Percentiles rank a stretch among this genome's conserved stretches.
phyloP scores from a whole-genome alignment of 371 early-diverging fungal genomes.

The Sanchytrium tribonematis region DNA sequence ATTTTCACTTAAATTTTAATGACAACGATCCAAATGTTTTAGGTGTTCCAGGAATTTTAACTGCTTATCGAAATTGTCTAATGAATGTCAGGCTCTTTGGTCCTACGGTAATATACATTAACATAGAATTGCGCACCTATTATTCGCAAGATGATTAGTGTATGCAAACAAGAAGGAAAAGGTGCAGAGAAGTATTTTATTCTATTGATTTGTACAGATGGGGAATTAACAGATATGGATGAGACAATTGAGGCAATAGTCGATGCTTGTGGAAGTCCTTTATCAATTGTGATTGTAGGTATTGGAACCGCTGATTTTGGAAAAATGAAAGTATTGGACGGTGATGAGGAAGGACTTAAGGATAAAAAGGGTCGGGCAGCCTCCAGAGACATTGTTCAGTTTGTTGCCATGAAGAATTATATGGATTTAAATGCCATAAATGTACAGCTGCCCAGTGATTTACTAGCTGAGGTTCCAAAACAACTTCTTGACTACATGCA shows the following conservation, averaged over 20 bases:
- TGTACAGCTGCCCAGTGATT: not conserved
- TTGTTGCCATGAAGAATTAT: slow-evolving; percentile 19
- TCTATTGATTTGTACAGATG: slow-evolving; percentile 18
- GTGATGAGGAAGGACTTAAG: slow-evolving; percentile 13
- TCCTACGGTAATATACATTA: slow-evolving; percentile 11
- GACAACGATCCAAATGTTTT: slow-evolving; percentile 15
- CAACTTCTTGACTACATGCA: slow-evolving; percentile 4
- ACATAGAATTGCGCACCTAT: slow-evolving; percentile 19
- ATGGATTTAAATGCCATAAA: not conserved
- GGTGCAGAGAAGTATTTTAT: not conserved
- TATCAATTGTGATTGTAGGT: slow-evolving; percentile 29
- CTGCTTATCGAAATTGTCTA: slow-evolving; percentile 15
- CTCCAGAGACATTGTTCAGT: slow-evolving; percentile 18
- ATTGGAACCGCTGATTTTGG: slow-evolving; percentile 15
- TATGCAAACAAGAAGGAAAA: not conserved
- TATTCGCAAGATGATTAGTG: slow-evolving; percentile 4
- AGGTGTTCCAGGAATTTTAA: slow-evolving; percentile 20
- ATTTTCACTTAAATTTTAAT: slow-evolving; percentile 20
- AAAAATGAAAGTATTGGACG: slow-evolving; percentile 19
- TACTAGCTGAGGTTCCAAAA: slow-evolving; percentile 4
- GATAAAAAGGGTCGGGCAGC: slow-evolving; percentile 6
- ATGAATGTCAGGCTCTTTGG: slow-evolving; percentile 16
- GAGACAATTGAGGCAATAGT: slow-evolving; percentile 19
- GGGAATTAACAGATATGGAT: slow-evolving; percentile 14
- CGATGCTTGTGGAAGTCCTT: slow-evolving; percentile 16